Conservation (phyloP, 1,139 yeast genomes). For the Meyerozyma athensensis region DNA sequence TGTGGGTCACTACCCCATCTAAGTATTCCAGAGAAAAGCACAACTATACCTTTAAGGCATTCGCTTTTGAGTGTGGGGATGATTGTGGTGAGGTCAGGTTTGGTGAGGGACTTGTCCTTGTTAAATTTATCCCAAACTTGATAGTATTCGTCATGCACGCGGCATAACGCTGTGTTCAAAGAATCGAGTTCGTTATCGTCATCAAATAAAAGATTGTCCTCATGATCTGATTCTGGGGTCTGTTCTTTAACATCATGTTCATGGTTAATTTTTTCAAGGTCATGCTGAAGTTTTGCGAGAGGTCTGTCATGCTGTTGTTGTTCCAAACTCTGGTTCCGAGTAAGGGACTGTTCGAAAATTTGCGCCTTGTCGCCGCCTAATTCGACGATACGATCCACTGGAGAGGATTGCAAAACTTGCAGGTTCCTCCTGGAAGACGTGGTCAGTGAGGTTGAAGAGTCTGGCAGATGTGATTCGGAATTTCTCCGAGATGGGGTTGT, state of each 20-base stretch:
- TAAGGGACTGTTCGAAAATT: conserved; percentile 48
- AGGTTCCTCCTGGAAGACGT: conserved; percentile 6
- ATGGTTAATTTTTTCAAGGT: conserved; percentile 54
- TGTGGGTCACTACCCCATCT: conserved; percentile 73
- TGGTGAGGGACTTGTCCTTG: conserved; percentile 9
- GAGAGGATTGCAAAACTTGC: conserved; percentile 21
- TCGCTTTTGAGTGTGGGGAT: conserved; percentile 67
- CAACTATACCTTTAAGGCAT: conserved; percentile 65
- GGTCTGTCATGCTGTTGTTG: conserved; percentile 75
- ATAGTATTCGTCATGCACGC: conserved; percentile 68
- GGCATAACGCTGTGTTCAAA: conserved; percentile 57
- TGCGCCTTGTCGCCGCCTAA: conserved; percentile 48
- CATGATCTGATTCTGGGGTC: conserved; percentile 27
- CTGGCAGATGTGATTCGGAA: background rate
- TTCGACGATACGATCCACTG: conserved; percentile 47
- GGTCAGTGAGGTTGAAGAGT: background rate
- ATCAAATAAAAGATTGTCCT: conserved; percentile 62
- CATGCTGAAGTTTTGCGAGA: conserved; percentile 74
- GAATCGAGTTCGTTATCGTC: conserved; percentile 73
- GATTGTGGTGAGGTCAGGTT: conserved; percentile 60
- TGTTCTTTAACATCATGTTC: conserved; percentile 18
- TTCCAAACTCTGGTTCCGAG: conserved; percentile 55
- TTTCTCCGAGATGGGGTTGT: too few species aligned
- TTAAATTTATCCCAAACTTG: conserved; percentile 31
- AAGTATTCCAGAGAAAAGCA: conserved; percentile 80